A percentile compares a stretch with the other conserved stretches of the same genome.
phyloP scores from a whole-genome alignment of 768 basidiomycete genomes.

The Gautieria morchelliformis region DNA sequence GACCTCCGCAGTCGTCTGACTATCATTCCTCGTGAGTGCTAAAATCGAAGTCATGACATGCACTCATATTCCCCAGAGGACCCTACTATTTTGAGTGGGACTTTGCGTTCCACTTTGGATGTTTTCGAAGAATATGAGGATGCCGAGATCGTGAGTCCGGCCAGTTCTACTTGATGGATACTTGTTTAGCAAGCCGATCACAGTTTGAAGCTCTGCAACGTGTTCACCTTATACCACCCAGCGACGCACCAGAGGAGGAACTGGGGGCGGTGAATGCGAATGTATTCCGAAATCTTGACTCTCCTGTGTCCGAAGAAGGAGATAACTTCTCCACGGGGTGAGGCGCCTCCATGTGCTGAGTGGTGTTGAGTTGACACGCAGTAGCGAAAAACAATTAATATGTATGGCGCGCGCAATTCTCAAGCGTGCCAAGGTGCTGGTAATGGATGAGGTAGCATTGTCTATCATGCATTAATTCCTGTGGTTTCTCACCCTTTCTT shows the following conservation, averaged over 20 bases:
- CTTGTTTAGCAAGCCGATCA: neutral
- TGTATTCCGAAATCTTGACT: conserved; percentile 69
- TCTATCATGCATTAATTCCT: neutral
- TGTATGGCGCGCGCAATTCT: conserved; percentile 86
- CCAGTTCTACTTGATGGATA: neutral
- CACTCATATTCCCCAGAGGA: conserved; percentile 48
- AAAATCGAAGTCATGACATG: neutral
- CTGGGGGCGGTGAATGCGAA: conserved; percentile 53
- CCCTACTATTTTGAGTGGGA: conserved; percentile 80
- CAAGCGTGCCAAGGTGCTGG: conserved; percentile 63
- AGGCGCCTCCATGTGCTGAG: conserved; percentile 10
- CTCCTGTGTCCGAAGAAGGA: conserved; percentile 69
- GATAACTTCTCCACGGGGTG: conserved; percentile 87
- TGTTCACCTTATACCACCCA: conserved; percentile 64
- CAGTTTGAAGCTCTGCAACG: conserved; percentile 79
- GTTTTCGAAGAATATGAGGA: conserved; percentile 84
- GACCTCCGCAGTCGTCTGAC: conserved; percentile 73
- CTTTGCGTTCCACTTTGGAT: conserved; percentile 69
- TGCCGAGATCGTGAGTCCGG: conserved; percentile 55
- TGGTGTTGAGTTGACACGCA: neutral
- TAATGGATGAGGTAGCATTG: conserved; percentile 68
- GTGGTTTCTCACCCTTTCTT: neutral
- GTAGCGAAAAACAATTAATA: conserved; percentile 72
- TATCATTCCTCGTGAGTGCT: conserved; percentile 57
- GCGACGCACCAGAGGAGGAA: conserved; percentile 35